These are phyloP conservation scores for Tarenaya hassleriana DNA, from an alignment of 345 rosid genomes.

Conservation along the genomic window DNA sequence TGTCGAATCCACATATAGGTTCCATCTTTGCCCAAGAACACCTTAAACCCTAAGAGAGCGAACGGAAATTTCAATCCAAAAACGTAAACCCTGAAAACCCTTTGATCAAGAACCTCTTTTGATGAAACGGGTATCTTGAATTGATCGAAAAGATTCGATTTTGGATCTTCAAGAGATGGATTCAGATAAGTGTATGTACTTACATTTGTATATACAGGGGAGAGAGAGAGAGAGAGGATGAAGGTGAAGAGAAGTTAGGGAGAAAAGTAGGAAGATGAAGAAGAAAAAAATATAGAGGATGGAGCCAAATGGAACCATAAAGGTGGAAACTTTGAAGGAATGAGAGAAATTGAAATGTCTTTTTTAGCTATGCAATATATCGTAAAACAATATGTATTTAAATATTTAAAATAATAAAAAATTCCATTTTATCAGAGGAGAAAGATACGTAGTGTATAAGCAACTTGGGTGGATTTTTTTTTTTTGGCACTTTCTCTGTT, in stretches of 20 bases:
- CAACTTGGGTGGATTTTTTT: too few species aligned
- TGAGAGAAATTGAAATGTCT: slow-evolving; percentile 24
- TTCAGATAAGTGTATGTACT: slow-evolving; percentile 20
- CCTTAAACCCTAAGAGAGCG: slow-evolving; percentile 34
- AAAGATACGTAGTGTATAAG: too few species aligned
- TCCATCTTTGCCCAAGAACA: slow-evolving; percentile 35
- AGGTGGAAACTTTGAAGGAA: slow-evolving; percentile 32
- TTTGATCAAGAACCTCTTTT: slow-evolving; percentile 15
- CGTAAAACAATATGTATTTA: slow-evolving; percentile 13
- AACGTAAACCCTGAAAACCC: slow-evolving; percentile 5
- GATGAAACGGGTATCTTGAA: neutral
- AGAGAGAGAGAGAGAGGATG: slow-evolving; percentile 22
- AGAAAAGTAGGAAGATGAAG: slow-evolving; percentile 28
- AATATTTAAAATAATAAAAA: too few species aligned
- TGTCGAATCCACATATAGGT: slow-evolving; percentile 26
- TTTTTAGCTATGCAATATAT: slow-evolving; percentile 18
- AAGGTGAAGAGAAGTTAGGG: slow-evolving; percentile 31
- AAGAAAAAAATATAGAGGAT: slow-evolving; percentile 21
- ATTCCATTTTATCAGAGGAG: too few species aligned
- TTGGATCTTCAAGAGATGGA: slow-evolving; percentile 21
- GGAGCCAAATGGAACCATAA: slow-evolving; percentile 36
- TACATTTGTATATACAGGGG: slow-evolving; percentile 2
- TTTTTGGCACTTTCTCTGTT: too few species aligned
- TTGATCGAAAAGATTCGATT: slow-evolving; percentile 24
- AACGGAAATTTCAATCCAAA: slow-evolving; percentile 18